Percentiles rank a stretch among this genome's conserved stretches.
Conservation (phyloP, 306 rosid genomes). For the Vigna radiata region DNA sequence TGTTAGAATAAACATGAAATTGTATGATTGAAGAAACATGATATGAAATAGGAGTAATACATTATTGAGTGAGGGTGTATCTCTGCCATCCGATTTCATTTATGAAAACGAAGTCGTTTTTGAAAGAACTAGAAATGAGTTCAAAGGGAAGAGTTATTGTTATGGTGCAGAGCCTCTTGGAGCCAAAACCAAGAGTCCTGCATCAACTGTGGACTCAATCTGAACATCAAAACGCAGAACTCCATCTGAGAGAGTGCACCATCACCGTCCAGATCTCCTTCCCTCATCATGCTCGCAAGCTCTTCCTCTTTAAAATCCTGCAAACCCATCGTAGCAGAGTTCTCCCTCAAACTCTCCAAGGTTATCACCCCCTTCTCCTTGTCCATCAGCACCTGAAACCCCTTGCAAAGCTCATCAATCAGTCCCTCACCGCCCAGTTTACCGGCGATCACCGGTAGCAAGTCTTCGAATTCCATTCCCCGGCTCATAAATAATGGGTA, state of each 20-base stretch:
- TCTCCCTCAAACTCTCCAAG: conserved; percentile 67
- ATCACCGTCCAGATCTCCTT: conserved; percentile 86
- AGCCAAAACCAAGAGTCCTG: conserved; percentile 71
- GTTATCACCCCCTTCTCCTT: conserved; percentile 77
- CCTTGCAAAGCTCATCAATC: conserved; percentile 80
- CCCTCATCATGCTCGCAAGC: conserved; percentile 72
- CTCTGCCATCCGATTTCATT: no score
- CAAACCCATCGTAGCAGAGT: conserved; percentile 68
- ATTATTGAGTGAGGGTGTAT: no score
- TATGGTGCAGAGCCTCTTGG: conserved; percentile 50
- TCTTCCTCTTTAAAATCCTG: conserved; percentile 77
- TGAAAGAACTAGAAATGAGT: no score
- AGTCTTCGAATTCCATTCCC: conserved; percentile 57
- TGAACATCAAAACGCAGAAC: conserved; percentile 94
- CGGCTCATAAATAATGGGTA: no score
- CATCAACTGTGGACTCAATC: conserved; percentile 87
- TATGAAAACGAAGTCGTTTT: no score
- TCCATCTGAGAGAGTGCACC: conserved; percentile 81
- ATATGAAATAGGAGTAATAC: no score
- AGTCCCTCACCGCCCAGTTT: conserved; percentile 87
- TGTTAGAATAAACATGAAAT: no score
- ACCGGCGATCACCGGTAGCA: conserved; percentile 78
- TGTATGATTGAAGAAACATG: no score
- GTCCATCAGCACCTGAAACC: conserved; percentile 82
- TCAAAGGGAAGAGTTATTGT: conserved; percentile 1